A percentile compares a stretch with the other conserved stretches of the same genome.
Conservation (phyloP, 2,329 filamentous ascomycete species). For the Arthrinium puccinioides region DNA sequence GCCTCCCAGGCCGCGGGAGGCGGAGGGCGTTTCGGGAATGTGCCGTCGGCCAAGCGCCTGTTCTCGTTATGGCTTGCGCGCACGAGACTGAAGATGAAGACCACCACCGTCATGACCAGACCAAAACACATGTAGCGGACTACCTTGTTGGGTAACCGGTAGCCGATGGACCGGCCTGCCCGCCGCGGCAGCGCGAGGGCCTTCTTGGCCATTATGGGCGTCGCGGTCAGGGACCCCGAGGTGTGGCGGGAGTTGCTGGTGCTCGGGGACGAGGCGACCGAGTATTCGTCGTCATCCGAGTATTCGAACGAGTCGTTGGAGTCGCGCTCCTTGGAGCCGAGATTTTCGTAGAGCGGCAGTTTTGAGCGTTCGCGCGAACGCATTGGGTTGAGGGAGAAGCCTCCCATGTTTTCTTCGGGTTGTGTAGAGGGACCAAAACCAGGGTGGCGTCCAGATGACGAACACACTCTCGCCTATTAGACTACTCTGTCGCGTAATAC, state of each 20-base stretch:
- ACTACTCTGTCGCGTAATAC: no score
- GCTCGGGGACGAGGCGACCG: slow-evolving; percentile 36
- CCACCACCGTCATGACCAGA: slow-evolving; percentile 59
- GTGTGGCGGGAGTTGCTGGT: slow-evolving; percentile 48
- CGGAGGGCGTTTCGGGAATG: slow-evolving; percentile 35
- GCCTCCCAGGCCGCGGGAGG: slow-evolving; percentile 72
- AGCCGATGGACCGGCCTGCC: slow-evolving; percentile 33
- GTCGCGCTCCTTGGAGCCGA: slow-evolving; percentile 39
- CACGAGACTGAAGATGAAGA: slow-evolving; percentile 72
- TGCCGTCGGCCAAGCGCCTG: slow-evolving; percentile 49
- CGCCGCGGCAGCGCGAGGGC: slow-evolving; percentile 22
- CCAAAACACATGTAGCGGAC: slow-evolving; percentile 71
- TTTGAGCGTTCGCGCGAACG: slow-evolving; percentile 36
- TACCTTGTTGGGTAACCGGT: slow-evolving; percentile 64
- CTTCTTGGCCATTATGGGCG: slow-evolving; percentile 37
- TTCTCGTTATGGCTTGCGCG: slow-evolving; percentile 68
- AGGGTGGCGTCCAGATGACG: no score
- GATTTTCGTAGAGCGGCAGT: slow-evolving; percentile 44
- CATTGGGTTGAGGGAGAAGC: slow-evolving; percentile 37
- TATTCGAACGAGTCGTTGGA: slow-evolving; percentile 44
- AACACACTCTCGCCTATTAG: no score
- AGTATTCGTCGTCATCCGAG: slow-evolving; percentile 26
- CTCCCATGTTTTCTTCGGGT: no score
- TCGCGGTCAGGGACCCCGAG: slow-evolving; percentile 32
- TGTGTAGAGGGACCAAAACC: no score